Evolutionary conservation across 306 rosid genomes (phyloP).

Genomic region (Vicia villosa): DNA sequence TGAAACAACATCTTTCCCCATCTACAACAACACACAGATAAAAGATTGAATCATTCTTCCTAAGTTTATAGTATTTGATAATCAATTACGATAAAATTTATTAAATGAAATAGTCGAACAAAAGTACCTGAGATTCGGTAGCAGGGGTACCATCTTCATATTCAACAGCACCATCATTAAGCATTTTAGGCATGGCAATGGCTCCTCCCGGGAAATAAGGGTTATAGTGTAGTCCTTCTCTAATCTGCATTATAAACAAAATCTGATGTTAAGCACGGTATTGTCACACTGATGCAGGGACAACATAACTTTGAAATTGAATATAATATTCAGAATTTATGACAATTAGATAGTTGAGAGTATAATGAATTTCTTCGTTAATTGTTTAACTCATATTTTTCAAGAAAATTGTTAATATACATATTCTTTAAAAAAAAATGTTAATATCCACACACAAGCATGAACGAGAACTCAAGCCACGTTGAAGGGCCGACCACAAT

Average conservation of each 20-base stretch:
- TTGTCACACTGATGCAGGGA: neutral
- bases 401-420: too few species aligned
- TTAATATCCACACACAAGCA: too few species aligned
- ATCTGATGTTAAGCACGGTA: neutral
- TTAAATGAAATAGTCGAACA: neutral
- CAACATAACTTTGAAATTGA: neutral
- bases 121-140: slow-evolving; percentile 84
- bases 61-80: neutral
- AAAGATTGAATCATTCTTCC: slow-evolving; percentile 4
- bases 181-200: slow-evolving; percentile 99
- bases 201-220: slow-evolving; percentile 99
- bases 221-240: slow-evolving; percentile 91
- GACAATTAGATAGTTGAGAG: slow-evolving; percentile 20
- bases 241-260: slow-evolving; percentile 59
- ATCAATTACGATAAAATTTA: neutral
- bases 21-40: slow-evolving; percentile 51
- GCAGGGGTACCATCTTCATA: slow-evolving; percentile 94
- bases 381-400: too few species aligned
- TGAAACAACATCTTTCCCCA: slow-evolving; percentile 94
- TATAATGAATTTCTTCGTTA: too few species aligned
- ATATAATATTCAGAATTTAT: slow-evolving; percentile 3
- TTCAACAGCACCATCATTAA: slow-evolving; percentile 91
- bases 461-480: too few species aligned
- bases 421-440: too few species aligned
- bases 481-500: too few species aligned